phyloP scores from a whole-genome alignment of 2,329 filamentous ascomycete species.

The Rutstroemia sp. region DNA sequence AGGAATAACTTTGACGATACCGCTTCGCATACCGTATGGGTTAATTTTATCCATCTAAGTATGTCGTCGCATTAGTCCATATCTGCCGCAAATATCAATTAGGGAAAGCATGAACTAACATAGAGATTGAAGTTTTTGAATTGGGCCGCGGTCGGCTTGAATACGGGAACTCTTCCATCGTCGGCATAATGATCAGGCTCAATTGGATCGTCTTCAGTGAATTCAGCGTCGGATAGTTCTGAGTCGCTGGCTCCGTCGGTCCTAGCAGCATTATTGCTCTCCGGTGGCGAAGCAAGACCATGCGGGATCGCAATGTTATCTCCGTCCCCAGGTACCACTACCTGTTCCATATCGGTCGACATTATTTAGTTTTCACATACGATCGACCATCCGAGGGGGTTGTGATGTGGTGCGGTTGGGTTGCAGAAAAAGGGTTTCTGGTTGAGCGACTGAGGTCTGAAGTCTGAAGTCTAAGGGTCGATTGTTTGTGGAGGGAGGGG shows the following conservation, averaged over 20 bases:
- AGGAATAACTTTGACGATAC: conserved; percentile 92
- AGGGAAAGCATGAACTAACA: conserved; percentile 43
- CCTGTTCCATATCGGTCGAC: conserved; percentile 22
- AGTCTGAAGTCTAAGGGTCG: not conserved
- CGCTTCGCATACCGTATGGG: conserved; percentile 92
- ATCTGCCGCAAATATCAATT: not conserved
- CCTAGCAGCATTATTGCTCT: conserved; percentile 54
- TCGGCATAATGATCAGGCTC: conserved; percentile 73
- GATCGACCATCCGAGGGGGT: conserved; percentile 13
- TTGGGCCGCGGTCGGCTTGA: conserved; percentile 91
- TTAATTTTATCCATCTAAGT: conserved; percentile 69
- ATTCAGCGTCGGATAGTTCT: conserved; percentile 58
- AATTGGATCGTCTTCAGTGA: conserved; percentile 53
- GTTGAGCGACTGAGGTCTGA: conserved; percentile 3
- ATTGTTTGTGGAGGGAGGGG: conserved; percentile 2
- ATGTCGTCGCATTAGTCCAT: conserved; percentile 13
- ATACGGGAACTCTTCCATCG: conserved; percentile 81
- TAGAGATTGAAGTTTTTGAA: conserved; percentile 91
- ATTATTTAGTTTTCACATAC: conserved; percentile 22
- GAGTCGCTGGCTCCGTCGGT: conserved; percentile 50
- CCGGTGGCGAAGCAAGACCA: conserved; percentile 52
- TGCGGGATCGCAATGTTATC: conserved; percentile 12
- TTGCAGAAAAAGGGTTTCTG: not conserved
- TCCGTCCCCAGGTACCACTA: conserved; percentile 16
- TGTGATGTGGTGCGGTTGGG: not conserved